Base-by-base conservation (phyloP, 2,329 filamentous ascomycete genomes). In the Didymella segeticola region DNA sequence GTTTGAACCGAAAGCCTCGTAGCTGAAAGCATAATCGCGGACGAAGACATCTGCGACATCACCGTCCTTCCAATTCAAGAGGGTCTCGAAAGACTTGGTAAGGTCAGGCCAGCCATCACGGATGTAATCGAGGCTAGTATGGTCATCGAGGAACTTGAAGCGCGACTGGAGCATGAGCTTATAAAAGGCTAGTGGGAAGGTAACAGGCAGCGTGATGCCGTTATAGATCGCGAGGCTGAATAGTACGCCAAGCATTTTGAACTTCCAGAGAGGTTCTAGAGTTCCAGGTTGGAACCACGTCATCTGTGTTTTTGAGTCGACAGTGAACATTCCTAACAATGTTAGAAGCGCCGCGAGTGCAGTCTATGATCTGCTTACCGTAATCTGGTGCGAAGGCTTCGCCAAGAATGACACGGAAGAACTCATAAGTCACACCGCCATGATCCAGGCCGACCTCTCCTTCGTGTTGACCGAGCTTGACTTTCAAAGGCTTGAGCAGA, bases 401-500 rank as follows among this genome's bases (percentile, higher is more conserved):
- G 1, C 86, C 85, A 63, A 97, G 87, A 15, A 90, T 86, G 23
- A 97, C 77, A 14, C 91, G 86, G 77, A 99, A 98, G 71, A 96
- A 98, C 60, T 99, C 95, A 71, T 96, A 93, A 65, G 97, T 93
- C 1, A 99, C 93, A 58, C 95, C 95, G 36, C 95, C 95, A 42
- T 93, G 91, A 72, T 99, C 95, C 27, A 96, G 86, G 0, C 95
- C 95, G 71, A 96, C 88, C 73, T 98, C 95, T 25, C 91, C 91
- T 47, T 91, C 87, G 69, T 91, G 56, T 12, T 72, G 89, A 3
- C 92, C 92, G 52, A 98, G 84, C 43, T 91, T 88, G 8, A 99
- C 88, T 67, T 96, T 96, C 27, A 99, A 77, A 1, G 95, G 95
- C 22, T 91, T 86, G 67, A 93, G 79, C 3, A 98, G 79, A 75